Evolutionary conservation across 176 grass and related monocot genomes (phyloP).

Genomic region (Thalia dealbata): DNA sequence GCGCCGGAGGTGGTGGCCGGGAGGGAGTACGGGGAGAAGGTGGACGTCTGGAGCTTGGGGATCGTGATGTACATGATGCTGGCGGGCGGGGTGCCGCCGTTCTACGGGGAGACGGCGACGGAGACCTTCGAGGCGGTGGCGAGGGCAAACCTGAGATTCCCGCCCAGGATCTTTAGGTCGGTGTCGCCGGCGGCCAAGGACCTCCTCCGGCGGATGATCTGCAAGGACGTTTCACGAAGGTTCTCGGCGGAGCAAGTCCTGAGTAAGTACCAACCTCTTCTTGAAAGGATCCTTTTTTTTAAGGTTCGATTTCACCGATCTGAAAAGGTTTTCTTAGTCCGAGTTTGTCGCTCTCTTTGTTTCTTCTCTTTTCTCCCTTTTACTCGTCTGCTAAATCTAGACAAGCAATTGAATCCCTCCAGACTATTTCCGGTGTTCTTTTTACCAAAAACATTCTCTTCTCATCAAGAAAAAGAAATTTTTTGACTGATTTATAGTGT

Average conservation of each 20-base stretch:
- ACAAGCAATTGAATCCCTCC: no score
- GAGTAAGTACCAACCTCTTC: conserved; percentile 26
- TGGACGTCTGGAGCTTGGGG: conserved; percentile 85
- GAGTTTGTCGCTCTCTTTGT: no score
- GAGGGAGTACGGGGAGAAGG: conserved; percentile 64
- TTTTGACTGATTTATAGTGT: no score
- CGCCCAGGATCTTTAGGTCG: conserved; percentile 41
- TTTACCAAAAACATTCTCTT: no score
- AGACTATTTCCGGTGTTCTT: no score
- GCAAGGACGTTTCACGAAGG: conserved; percentile 66
- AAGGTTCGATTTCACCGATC: no score
- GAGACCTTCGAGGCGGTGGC: conserved; percentile 63
- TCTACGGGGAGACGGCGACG: conserved; percentile 48
- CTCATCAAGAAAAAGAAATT: no score
- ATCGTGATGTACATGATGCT: conserved; percentile 65
- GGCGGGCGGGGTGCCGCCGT: conserved; percentile 57
- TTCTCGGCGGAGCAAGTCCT: conserved; percentile 79
- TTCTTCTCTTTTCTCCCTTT: no score
- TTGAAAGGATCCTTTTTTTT: background rate
- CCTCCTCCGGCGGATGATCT: conserved; percentile 70
- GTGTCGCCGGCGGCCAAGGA: conserved; percentile 73
- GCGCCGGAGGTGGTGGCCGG: conserved; percentile 75
- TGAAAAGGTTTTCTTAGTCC: no score
- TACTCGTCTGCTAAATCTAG: no score
- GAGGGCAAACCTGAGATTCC: conserved; percentile 53